These are phyloP conservation scores for Solanum neorickii DNA, from an alignment of 257 asterid genomes.

Conservation along the genomic window DNA sequence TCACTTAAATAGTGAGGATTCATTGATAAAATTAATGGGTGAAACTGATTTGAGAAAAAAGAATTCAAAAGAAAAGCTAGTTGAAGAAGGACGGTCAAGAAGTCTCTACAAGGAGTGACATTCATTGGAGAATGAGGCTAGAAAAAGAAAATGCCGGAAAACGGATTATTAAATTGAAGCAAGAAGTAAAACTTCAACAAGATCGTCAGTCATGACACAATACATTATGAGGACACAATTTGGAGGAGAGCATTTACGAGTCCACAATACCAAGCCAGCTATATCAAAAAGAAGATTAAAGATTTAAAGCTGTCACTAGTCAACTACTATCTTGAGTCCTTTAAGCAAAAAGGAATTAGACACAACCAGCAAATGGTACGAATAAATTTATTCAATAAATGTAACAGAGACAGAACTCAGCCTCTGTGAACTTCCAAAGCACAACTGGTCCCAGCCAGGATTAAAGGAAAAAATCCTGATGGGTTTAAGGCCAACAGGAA, in stretches of 20 bases:
- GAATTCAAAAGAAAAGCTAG: not conserved
- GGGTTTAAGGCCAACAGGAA: not conserved
- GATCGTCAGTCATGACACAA: not conserved
- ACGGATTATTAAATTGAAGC: not conserved
- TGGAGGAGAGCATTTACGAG: not conserved
- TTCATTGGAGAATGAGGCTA: not conserved
- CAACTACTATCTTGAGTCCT: not conserved
- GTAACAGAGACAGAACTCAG: not conserved
- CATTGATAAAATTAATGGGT: not conserved
- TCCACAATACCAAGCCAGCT: not conserved
- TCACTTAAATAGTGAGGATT: not conserved
- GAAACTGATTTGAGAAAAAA: not conserved
- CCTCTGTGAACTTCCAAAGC: not conserved
- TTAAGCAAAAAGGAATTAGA: not conserved
- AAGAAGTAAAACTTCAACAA: not conserved
- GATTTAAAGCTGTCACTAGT: not conserved
- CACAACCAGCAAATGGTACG: not conserved
- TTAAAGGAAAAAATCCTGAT: not conserved
- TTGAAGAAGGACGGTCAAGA: not conserved
- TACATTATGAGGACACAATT: not conserved
- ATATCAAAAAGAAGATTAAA: not conserved
- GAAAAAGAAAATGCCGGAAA: not conserved
- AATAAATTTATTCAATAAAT: not conserved
- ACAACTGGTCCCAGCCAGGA: not conserved
- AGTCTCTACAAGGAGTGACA: not conserved